Evolutionary conservation across 352 stramenopile genomes (phyloP), one percentile per base, ranked within the genome.

Genomic region (Phytophthora cactorum): DNA sequence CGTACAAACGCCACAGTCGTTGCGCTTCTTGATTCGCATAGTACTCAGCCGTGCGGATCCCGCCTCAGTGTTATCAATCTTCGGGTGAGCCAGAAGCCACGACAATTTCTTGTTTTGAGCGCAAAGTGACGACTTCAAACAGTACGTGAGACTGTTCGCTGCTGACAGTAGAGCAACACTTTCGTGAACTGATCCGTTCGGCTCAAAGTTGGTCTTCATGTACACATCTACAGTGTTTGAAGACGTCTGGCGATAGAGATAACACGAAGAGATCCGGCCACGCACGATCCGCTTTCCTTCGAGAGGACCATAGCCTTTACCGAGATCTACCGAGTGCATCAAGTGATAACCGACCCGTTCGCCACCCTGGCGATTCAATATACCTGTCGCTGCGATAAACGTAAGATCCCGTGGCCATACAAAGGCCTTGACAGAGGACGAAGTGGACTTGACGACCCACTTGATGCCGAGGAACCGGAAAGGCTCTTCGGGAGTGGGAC

Each of bases 281-380:
- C 75, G 75, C 36, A 84, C 65, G 52, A 84, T 67, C 31, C 63
- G 41, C 45, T 69, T 68, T 29, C 70, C 60, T 44, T 74, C 47
- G 22, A 79, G 62, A 41, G 75, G 67, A 43, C 76, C 70, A 38
- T 63, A 79, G 2, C 57, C 52, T 52, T 54, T 67, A 7, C 75
- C 73, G 14, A 84, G 47, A 27, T 82, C 67, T 3, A 88, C 66
- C 38, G 77, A 85, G 62, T 81, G 75, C 69, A 81, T 82, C 44
- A 91, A 53, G 31, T 87, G 71, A 69, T 81, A 89, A 3, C 82
- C 82, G 14, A 89, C 62, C 12, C 81, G 75, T 45, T 87, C 79
- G 5, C 79, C 79, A 10, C 67, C 66, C 1, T 66, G 49, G 2
- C 77, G 79, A 44, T 72, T 66, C 8, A 82, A 72, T 12, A 87